Evolutionary conservation across 2,329 filamentous ascomycete genomes (phyloP).

Genomic region (Phaeophleospora eucalypticola): DNA sequence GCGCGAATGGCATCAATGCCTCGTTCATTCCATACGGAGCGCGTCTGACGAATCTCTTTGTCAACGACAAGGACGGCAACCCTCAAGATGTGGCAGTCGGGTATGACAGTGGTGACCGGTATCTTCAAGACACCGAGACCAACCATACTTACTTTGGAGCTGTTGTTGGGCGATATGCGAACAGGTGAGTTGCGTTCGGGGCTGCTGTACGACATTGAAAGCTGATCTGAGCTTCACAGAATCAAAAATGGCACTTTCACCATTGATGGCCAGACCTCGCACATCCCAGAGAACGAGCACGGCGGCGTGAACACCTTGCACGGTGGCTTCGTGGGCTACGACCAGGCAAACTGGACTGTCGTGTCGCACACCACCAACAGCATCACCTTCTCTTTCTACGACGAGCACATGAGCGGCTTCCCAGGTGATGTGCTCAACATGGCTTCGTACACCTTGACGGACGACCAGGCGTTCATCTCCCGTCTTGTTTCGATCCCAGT

Average conservation of each 20-base stretch:
- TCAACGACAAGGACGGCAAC: slow-evolving; percentile 33
- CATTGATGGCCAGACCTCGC: slow-evolving; percentile 44
- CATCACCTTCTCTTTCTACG: slow-evolving; percentile 72
- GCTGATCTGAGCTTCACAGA: slow-evolving; percentile 27
- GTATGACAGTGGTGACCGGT: slow-evolving; percentile 43
- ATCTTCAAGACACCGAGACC: slow-evolving; percentile 42
- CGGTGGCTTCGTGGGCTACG: slow-evolving; percentile 51
- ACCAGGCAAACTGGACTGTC: slow-evolving; percentile 69
- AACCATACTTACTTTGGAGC: slow-evolving; percentile 60
- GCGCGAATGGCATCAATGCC: slow-evolving; percentile 29
- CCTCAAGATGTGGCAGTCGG: slow-evolving; percentile 49
- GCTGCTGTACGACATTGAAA: background rate
- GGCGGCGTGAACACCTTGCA: slow-evolving; percentile 50
- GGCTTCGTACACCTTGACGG: slow-evolving; percentile 67
- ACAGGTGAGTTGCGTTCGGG: slow-evolving; percentile 26
- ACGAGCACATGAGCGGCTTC: slow-evolving; percentile 70
- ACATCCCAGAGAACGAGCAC: slow-evolving; percentile 51
- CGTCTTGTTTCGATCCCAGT: slow-evolving; percentile 68
- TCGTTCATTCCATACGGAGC: slow-evolving; percentile 31
- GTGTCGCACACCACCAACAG: slow-evolving; percentile 61
- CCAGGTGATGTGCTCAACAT: slow-evolving; percentile 71
- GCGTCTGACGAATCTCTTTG: slow-evolving; percentile 27
- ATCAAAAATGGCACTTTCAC: slow-evolving; percentile 56
- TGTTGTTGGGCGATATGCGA: slow-evolving; percentile 54
- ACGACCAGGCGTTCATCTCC: slow-evolving; percentile 63